Evolutionary conservation across 306 rosid genomes (phyloP).

Genomic region (Pyrus pyrifolia): DNA sequence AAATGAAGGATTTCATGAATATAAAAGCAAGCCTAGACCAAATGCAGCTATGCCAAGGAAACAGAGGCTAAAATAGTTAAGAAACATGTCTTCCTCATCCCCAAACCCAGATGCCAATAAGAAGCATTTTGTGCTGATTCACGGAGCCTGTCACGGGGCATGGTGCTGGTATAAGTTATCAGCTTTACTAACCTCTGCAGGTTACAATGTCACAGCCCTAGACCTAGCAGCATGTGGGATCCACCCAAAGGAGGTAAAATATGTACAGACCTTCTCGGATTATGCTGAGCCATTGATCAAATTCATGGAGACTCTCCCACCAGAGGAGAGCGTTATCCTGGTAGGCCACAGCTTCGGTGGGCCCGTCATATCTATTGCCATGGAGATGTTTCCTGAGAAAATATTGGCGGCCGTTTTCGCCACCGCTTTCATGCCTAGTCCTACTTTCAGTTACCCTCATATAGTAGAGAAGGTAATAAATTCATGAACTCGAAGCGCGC

Average conservation of each 20-base stretch:
- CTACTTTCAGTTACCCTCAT: not conserved
- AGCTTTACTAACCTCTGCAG: slow-evolving; percentile 15
- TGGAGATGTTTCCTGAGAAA: slow-evolving; percentile 49
- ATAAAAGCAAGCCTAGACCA: not conserved
- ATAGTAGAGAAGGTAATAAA: not conserved
- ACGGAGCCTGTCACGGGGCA: slow-evolving; percentile 38
- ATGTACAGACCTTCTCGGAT: slow-evolving; percentile 13
- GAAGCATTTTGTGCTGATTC: slow-evolving; percentile 33
- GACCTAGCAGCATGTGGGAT: slow-evolving; percentile 47
- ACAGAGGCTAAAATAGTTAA: not conserved
- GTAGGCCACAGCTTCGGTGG: slow-evolving; percentile 52
- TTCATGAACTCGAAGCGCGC: not conserved
- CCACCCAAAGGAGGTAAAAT: slow-evolving; percentile 16
- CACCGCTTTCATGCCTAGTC: slow-evolving; percentile 33
- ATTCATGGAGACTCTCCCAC: slow-evolving; percentile 21
- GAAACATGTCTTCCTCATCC: not conserved
- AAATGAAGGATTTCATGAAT: no score
- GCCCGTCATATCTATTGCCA: slow-evolving; percentile 29
- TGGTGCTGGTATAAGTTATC: slow-evolving; percentile 46
- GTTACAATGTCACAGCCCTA: slow-evolving; percentile 32
- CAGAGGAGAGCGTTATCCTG: slow-evolving; percentile 27
- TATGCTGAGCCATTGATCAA: slow-evolving; percentile 35
- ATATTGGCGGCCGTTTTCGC: slow-evolving; percentile 41
- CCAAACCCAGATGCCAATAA: not conserved
- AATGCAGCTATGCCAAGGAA: not conserved